Percentiles rank a stretch among this genome's conserved stretches.
Evolutionary conservation across 129 eudicot genomes (phyloP).

Genomic region (Scalesia atractyloides): DNA sequence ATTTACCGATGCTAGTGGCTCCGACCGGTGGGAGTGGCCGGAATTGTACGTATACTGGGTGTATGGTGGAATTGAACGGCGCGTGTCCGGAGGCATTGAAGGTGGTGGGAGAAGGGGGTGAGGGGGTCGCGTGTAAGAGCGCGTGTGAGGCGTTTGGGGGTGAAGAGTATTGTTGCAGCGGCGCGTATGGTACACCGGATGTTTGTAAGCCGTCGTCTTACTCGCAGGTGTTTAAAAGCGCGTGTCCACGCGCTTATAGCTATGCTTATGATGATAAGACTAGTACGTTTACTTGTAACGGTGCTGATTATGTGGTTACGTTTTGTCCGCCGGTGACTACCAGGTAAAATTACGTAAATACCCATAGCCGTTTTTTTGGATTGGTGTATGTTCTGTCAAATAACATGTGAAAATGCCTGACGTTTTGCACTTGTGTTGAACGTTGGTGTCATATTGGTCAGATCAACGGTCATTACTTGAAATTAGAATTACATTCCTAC

Average conservation of each 20-base stretch:
- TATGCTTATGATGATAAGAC: constrained; percentile 83
- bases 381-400: neutral
- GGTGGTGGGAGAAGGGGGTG: constrained; percentile 51
- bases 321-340: constrained; percentile 74
- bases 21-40: constrained; percentile 68
- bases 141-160: constrained; percentile 83
- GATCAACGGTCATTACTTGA: constrained; percentile 1
- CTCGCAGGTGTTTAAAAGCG: constrained; percentile 62
- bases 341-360: constrained; percentile 50
- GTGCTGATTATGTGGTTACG: constrained; percentile 63
- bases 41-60: constrained; percentile 67
- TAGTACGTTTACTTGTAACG: constrained; percentile 81
- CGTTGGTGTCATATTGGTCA: neutral
- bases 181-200: constrained; percentile 73
- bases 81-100: constrained; percentile 70
- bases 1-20: constrained; percentile 74
- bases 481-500: neutral
- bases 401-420: neutral
- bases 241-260: constrained; percentile 89
- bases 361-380: neutral
- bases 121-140: constrained; percentile 82
- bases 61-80: constrained; percentile 69
- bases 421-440: neutral
- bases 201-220: constrained; percentile 70
- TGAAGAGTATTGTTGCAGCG: constrained; percentile 76